Evolutionary conservation across 805 yeast species (phyloP).

Genomic region (Starmerella ratchasimensis): DNA sequence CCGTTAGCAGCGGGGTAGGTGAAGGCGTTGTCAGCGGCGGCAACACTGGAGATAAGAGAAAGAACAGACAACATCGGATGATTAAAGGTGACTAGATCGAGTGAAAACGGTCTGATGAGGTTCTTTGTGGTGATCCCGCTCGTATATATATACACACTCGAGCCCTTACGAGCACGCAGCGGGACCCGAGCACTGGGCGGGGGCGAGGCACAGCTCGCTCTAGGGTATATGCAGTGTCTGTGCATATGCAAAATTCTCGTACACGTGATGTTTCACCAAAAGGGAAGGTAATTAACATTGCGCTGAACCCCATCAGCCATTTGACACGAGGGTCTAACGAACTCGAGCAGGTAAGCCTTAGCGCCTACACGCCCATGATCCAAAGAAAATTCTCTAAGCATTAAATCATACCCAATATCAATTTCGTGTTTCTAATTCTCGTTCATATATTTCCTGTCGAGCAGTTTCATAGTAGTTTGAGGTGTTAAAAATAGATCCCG

Average conservation of each 20-base stretch:
- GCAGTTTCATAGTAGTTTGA: too few relatives aligned
- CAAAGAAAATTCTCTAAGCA: too few relatives aligned
- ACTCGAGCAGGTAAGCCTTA: too few relatives aligned
- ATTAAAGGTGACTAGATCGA: neutral
- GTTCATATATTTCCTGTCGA: too few relatives aligned
- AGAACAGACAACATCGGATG: neutral
- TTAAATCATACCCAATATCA: too few relatives aligned
- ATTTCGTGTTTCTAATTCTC: too few relatives aligned
- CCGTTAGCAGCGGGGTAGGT: conserved; percentile 22
- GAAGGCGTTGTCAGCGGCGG: conserved; percentile 24
- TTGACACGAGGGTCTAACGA: too few relatives aligned
- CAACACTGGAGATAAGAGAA: conserved; percentile 10
- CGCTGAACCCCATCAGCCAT: too few relatives aligned
- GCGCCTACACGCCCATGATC: too few relatives aligned
- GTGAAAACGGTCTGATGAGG: neutral
- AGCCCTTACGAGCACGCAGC: neutral
- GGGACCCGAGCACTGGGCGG: neutral
- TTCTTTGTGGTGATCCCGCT: neutral
- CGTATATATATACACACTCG: neutral
- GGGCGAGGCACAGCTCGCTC: neutral
- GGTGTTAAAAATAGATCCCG: too few relatives aligned
- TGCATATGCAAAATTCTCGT: conserved; percentile 2
- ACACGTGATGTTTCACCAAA: conserved; percentile 8
- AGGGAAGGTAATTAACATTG: neutral
- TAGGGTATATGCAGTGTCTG: neutral